Conservation (phyloP, 2,329 filamentous ascomycete genomes). For the Rachicladosporium sp. region DNA sequence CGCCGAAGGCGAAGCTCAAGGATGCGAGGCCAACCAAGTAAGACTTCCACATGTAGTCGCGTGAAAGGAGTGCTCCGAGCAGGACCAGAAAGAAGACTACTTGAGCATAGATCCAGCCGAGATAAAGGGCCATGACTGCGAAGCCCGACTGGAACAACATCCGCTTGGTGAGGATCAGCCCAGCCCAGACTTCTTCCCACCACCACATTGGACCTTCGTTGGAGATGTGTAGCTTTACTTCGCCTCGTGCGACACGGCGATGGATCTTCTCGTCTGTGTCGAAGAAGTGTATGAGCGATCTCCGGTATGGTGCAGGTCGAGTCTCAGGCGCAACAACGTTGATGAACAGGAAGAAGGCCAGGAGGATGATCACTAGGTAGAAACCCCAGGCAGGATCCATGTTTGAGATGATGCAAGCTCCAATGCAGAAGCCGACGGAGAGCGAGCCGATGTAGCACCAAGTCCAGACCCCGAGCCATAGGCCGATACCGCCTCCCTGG, state of each 20-base stretch:
- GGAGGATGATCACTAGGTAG: conserved; percentile 57
- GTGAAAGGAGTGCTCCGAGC: conserved; percentile 59
- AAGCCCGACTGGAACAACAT: conserved; percentile 69
- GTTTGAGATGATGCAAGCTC: conserved; percentile 54
- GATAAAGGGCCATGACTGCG: conserved; percentile 57
- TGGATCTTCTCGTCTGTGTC: conserved; percentile 35
- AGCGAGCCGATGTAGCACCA: conserved; percentile 66
- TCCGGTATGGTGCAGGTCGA: conserved; percentile 54
- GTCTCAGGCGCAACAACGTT: conserved; percentile 64
- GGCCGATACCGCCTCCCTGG: conserved; percentile 64
- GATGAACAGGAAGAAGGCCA: conserved; percentile 52
- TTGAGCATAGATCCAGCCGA: conserved; percentile 68
- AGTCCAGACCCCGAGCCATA: conserved; percentile 70
- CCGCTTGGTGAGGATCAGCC: conserved; percentile 50
- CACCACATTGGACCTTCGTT: conserved; percentile 63
- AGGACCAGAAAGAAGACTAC: conserved; percentile 59
- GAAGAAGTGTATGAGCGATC: conserved; percentile 53
- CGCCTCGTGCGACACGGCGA: conserved; percentile 53
- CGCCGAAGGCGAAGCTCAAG: conserved; percentile 54
- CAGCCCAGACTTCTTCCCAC: conserved; percentile 64
- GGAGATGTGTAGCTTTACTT: conserved; percentile 64
- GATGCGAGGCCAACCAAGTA: conserved; percentile 56
- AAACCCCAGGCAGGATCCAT: conserved; percentile 61
- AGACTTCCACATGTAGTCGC: conserved; percentile 52
- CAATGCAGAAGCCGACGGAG: conserved; percentile 58